Evolutionary conservation across 495 filamentous ascomycete genomes (phyloP), one percentile per base, ranked within the genome.

Genomic region (Hyaloscypha bicolor): DNA sequence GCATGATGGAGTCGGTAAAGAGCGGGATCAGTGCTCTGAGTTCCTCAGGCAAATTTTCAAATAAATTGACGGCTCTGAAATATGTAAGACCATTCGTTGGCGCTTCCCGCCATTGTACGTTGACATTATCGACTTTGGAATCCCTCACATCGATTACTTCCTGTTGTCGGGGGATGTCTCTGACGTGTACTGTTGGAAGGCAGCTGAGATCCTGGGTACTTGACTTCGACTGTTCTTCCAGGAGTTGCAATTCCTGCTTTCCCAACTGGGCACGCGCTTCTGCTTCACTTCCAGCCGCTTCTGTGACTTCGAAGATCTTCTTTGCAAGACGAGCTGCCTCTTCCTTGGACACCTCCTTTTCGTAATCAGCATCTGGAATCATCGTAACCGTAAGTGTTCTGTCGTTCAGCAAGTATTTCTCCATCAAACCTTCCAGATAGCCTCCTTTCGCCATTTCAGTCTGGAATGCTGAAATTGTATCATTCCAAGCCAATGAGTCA

Each of bases 51-150:
- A 99, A 80, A 67, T 89, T 87, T 29, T 90, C 82, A 61, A 98
- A 86, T 2, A 83, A 80, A 70, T 94, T 92, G 75, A 97, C 83
- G 9, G 93, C 94, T 73, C 92, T 89, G 79, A 99, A 97, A 76
- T 99, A 99, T 2, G 96, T 98, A 60, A 99, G 77, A 3, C 95
- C 95, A 73, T 99, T 98, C 1, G 95, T 99, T 37, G 91, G 91
- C 16, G 94, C 92, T 74, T 93, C 92, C 55, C 91, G 89, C 92
- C 93, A 96, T 62, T 97, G 91, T 32, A 97, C 86, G 39, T 90
- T 88, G 29, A 89, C 83, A 53, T 86, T 82, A 35, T 87, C 85
- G 19, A 91, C 75, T n/a, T 78, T 80, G 30, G 88, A 88, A 68
- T 93, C 85, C 48, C 90, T 84, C 33, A 97, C 72, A 57, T 86